phyloP scores from a whole-genome alignment of 2,329 filamentous ascomycete genomes.

The Cladophialophora carrionii region DNA sequence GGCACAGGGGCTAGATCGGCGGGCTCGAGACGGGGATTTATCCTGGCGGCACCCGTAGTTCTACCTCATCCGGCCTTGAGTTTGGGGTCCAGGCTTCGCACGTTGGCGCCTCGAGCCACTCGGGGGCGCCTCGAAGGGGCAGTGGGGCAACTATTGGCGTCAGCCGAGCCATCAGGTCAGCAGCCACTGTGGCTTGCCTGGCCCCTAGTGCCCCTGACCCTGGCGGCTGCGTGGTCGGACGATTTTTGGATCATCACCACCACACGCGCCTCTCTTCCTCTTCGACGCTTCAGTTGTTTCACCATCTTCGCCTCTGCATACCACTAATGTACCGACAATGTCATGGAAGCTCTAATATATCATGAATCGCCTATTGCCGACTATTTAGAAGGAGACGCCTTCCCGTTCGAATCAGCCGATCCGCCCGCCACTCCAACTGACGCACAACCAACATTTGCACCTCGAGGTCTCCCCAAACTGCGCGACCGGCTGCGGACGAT shows the following conservation, averaged over 20 bases:
- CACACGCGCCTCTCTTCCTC: constrained; percentile 9
- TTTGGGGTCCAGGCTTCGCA: background rate
- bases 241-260: constrained; percentile 1
- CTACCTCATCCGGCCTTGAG: background rate
- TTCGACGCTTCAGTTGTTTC: constrained; percentile 3
- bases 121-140: background rate
- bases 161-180: background rate
- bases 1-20: constrained; percentile 7
- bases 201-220: background rate
- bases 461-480: constrained; percentile 43
- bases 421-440: constrained; percentile 47
- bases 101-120: background rate
- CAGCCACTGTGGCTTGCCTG: constrained; percentile 4
- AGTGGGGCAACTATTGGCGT: background rate
- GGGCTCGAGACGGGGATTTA: background rate
- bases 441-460: constrained; percentile 47
- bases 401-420: constrained; percentile 46
- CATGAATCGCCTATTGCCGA: constrained; percentile 85
- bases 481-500: constrained; percentile 30
- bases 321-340: constrained; percentile 35
- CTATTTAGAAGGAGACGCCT: constrained; percentile 78
- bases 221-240: background rate
- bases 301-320: constrained; percentile 14
- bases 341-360: constrained; percentile 86
- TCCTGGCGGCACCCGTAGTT: background rate